Evolutionary conservation across 2,329 filamentous ascomycete genomes (phyloP).

Genomic region (Fusarium heterosporum): DNA sequence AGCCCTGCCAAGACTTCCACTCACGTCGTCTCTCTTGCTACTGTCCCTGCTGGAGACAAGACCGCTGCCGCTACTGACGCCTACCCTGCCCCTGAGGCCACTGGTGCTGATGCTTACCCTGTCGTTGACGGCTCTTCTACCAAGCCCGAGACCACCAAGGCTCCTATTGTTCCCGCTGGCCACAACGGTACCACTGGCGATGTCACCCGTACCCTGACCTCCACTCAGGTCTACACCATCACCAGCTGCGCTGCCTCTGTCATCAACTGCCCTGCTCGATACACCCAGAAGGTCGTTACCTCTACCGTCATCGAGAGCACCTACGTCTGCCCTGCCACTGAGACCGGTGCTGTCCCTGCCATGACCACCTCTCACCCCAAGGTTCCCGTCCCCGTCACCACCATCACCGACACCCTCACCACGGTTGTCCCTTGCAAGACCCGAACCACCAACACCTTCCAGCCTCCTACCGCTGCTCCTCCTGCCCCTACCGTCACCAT

Average conservation of each 20-base stretch:
- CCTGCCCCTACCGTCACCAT: conserved; percentile 41
- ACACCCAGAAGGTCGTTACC: conserved; percentile 50
- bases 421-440: conserved; percentile 44
- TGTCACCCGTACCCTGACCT: conserved; percentile 41
- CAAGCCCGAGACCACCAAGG: conserved; percentile 1
- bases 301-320: conserved; percentile 38
- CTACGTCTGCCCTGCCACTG: conserved; percentile 42
- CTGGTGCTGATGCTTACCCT: background rate
- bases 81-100: background rate
- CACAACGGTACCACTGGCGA: conserved; percentile 26
- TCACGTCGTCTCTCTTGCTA: conserved; percentile 8
- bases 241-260: conserved; percentile 54
- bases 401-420: conserved; percentile 44
- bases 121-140: background rate
- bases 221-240: conserved; percentile 48
- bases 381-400: conserved; percentile 32
- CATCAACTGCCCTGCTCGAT: conserved; percentile 55
- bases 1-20: conserved; percentile 1
- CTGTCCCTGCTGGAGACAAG: conserved; percentile 4
- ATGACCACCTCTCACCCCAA: conserved; percentile 19
- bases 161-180: background rate
- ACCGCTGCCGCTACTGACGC: background rate
- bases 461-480: conserved; percentile 37
- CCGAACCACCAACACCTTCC: conserved; percentile 43
- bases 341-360: conserved; percentile 27